Conservation (phyloP, 2,329 filamentous ascomycete species). For the Sarocladiaceae sp. region DNA sequence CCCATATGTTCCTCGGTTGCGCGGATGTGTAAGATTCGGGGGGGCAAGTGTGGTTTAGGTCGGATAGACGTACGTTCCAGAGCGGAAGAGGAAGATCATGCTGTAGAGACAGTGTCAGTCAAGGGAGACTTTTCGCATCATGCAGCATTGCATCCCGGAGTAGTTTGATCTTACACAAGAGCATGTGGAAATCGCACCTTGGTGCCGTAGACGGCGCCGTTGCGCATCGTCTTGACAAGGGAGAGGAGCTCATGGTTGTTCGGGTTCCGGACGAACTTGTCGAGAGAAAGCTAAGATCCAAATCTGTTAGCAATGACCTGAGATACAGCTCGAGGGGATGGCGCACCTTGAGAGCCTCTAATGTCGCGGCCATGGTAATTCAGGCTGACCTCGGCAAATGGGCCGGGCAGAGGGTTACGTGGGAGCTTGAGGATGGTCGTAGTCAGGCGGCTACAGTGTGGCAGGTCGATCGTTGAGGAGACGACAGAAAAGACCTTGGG, state of each 20-base stretch:
- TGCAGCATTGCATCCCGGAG: no score
- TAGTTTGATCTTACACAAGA: constrained; percentile 55
- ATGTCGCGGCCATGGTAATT: constrained; percentile 16
- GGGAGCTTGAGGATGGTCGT: no score
- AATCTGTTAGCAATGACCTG: no score
- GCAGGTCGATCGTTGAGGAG: constrained; percentile 19
- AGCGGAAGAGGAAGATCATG: constrained; percentile 96
- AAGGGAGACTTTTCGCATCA: not conserved
- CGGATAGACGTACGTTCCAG: constrained; percentile 60
- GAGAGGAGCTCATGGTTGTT: constrained; percentile 78
- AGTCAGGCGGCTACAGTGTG: no score
- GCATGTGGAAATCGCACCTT: constrained; percentile 99
- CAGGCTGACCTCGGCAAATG: constrained; percentile 8
- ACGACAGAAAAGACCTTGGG: no score
- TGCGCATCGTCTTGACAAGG: constrained; percentile 87
- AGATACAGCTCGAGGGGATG: no score
- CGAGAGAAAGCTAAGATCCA: constrained; percentile 58
- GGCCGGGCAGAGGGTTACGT: constrained; percentile 2
- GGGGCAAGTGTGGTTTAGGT: not conserved
- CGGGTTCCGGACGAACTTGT: constrained; percentile 74
- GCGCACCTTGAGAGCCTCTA: constrained; percentile 19
- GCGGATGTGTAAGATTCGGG: no score
- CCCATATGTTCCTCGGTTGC: no score
- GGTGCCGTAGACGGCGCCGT: constrained; percentile 92
- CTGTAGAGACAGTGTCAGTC: constrained; percentile 41